Base-by-base conservation (phyloP, 805 yeast species). In the Lachancea waltii region DNA sequence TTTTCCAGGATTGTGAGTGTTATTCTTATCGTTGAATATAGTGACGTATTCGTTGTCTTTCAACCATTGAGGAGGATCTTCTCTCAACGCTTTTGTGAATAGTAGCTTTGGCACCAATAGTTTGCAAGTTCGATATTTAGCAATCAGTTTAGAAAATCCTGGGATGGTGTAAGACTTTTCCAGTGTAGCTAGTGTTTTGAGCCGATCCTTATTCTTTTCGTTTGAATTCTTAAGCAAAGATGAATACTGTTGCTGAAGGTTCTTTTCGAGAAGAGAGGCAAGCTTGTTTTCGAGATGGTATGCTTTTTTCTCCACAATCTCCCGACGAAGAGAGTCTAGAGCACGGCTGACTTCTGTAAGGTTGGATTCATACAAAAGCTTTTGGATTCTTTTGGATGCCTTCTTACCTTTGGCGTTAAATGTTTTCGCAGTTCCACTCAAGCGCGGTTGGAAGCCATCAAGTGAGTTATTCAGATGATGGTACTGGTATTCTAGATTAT, bases 1-100 rank as follows among this genome's bases (percentile, higher is more conserved):
- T 28, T 69, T 62, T 2, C 68, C 58, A 13, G 84, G 81, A 47
- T 77, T 72, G 13, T 48, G 48, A 34, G 57, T 29, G 36, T 57
- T 24, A 3, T 54, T 46, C 36, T 64, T 58, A 33, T 64, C 63
- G 8, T 50, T 51, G 13, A 60, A 32, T 1, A 52, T 52, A 11
- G 46, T 46, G 28, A 51, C 43, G 20, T 55, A 57, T 37, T 36
- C 56, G 42, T 48, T 62, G 33, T 31, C 30, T 17, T 19, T 33
- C 33, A 49, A 48, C 63, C 60, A 56, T n/a, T 37, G 30, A 22
- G 54, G 60, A 24, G 50, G 46, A 5, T 40, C 36, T n/a, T 27
- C 7, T 44, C 42, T 35, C 13, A 33, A 16, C 35, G 34, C 18
- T 36, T 45, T 45, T 15, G 43, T 26, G 13, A 49, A 50, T n/a